Evolutionary conservation across 2,329 filamentous ascomycete species (phyloP).

Genomic region (Triangularia verruculosa): DNA sequence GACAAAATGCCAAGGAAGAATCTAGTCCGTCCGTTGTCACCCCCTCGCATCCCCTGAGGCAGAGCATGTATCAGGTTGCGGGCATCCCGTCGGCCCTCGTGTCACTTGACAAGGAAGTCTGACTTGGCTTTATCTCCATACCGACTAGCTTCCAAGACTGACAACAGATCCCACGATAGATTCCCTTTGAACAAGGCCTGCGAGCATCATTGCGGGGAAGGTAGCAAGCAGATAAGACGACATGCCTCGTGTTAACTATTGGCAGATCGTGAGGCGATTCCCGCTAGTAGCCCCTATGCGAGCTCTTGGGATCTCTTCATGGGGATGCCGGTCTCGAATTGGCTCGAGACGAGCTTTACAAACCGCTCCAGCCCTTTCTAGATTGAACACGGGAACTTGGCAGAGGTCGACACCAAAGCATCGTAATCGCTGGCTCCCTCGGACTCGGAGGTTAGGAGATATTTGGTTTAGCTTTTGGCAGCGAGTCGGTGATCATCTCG

Average conservation of each 20-base stretch:
- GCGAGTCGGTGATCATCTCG: not conserved
- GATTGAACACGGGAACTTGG: not conserved
- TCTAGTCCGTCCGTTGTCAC: not conserved
- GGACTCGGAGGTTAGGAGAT: conserved; percentile 9
- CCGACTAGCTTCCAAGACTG: not conserved
- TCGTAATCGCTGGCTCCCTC: not conserved
- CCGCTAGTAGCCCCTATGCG: not conserved
- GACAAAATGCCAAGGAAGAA: not conserved
- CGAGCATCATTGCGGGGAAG: conserved; percentile 4
- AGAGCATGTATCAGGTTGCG: conserved; percentile 19
- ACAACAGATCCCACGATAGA: not conserved
- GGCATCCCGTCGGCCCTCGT: conserved; percentile 10
- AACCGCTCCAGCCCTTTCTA: not conserved
- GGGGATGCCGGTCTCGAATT: not conserved
- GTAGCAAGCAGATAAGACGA: conserved; percentile 3
- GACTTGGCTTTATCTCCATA: not conserved
- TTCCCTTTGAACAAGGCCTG: not conserved
- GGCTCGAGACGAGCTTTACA: not conserved
- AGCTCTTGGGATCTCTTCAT: not conserved
- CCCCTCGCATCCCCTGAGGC: conserved; percentile 8
- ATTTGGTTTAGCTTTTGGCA: not conserved
- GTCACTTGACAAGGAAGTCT: not conserved
- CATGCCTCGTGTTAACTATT: not conserved
- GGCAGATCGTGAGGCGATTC: not conserved
- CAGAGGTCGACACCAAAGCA: not conserved